These are phyloP conservation scores for Piper longum DNA, from an alignment of 164 flowering plant species.

Conservation along the genomic window DNA sequence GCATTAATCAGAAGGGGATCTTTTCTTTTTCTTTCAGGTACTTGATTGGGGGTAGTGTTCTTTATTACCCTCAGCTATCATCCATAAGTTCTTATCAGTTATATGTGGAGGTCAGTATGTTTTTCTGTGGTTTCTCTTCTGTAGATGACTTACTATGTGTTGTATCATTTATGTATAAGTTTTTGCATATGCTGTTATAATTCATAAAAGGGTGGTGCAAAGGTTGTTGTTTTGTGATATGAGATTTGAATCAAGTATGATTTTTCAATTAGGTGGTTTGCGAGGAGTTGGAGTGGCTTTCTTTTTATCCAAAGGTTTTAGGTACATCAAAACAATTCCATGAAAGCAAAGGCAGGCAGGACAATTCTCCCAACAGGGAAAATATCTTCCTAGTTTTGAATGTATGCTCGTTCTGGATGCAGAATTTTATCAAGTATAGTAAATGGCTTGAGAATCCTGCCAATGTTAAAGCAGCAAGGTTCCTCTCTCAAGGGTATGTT, in stretches of 20 bases:
- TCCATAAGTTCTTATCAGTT: conserved; percentile 94
- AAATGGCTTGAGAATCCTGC: conserved; percentile 81
- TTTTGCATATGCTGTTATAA: too few species aligned
- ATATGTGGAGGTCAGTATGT: conserved; percentile 87
- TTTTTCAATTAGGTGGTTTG: conserved; percentile 59
- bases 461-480: conserved; percentile 80
- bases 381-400: conserved; percentile 61
- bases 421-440: conserved; percentile 87
- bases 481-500: conserved; percentile 77
- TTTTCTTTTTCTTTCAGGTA: conserved; percentile 30
- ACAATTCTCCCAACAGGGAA: conserved; percentile 57
- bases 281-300: conserved; percentile 98
- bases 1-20: too few species aligned
- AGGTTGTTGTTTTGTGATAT: too few species aligned
- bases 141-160: background rate
- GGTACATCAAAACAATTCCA: conserved; percentile 25
- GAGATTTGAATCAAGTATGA: background rate
- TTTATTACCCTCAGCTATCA: conserved; percentile 94
- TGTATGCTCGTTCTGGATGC: conserved; percentile 81
- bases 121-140: background rate
- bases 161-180: background rate
- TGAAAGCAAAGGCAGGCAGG: conserved; percentile 40
- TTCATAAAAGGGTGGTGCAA: too few species aligned
- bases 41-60: conserved; percentile 86
- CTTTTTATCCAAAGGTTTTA: conserved; percentile 52